phyloP scores from a whole-genome alignment of 2,329 filamentous ascomycete species.

The Diaporthe ampelina region DNA sequence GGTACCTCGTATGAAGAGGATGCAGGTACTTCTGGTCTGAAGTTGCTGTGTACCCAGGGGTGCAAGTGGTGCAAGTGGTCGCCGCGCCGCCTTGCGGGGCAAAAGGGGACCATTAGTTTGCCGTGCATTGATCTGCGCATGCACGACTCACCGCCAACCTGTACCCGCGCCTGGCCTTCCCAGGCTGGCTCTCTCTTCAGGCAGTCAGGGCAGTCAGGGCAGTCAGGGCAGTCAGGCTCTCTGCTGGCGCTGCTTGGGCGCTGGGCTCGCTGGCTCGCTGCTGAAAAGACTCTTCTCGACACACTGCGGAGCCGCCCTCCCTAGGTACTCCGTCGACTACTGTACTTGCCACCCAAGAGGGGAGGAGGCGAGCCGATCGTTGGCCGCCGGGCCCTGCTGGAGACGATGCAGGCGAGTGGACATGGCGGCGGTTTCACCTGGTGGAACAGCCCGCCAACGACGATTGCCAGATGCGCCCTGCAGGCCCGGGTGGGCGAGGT shows the following conservation, averaged over 20 bases:
- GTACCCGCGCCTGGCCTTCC: neutral
- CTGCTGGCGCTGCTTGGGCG: neutral
- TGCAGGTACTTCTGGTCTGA: slow-evolving; percentile 4
- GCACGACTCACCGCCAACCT: slow-evolving; percentile 32
- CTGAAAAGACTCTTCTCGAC: slow-evolving; percentile 5
- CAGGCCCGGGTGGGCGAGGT: neutral
- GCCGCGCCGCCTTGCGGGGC: slow-evolving; percentile 19
- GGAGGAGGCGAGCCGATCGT: slow-evolving; percentile 10
- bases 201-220: neutral
- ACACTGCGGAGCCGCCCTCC: too few species aligned
- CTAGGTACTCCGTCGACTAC: too few species aligned
- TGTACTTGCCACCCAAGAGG: slow-evolving; percentile 1
- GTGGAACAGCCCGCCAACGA: slow-evolving; percentile 26
- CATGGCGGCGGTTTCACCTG: slow-evolving; percentile 13
- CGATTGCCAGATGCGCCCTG: neutral
- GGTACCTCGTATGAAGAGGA: neutral
- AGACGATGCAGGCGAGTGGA: slow-evolving; percentile 21
- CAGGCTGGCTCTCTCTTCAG: too few species aligned
- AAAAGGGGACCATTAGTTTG: neutral
- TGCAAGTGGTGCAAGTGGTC: neutral
- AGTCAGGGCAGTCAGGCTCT: neutral
- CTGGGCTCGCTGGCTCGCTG: neutral
- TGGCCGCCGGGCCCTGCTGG: slow-evolving; percentile 13
- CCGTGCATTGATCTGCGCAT: slow-evolving; percentile 31
- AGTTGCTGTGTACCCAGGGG: neutral